phyloP scores from a whole-genome alignment of 495 filamentous ascomycete species.

The Tirmania nivea region DNA sequence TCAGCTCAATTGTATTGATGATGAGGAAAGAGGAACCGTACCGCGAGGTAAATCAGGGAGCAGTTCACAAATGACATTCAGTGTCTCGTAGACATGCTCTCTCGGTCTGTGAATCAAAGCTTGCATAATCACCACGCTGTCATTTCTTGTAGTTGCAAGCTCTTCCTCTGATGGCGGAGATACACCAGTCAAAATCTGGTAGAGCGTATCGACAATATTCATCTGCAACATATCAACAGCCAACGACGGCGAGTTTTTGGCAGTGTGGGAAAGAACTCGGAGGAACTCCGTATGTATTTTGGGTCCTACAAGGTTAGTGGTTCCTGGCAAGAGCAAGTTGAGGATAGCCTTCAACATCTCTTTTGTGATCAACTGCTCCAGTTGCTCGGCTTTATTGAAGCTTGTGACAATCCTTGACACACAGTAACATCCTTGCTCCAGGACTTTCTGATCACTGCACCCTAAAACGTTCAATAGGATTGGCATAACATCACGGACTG shows the following conservation, averaged over 20 bases:
- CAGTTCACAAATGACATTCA: slow-evolving; percentile 94
- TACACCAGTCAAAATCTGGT: slow-evolving; percentile 91
- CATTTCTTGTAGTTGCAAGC: slow-evolving; percentile 63
- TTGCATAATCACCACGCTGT: slow-evolving; percentile 97
- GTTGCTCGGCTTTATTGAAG: slow-evolving; percentile 65
- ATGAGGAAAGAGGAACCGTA: slow-evolving; percentile 2
- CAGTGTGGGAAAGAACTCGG: slow-evolving; percentile 66
- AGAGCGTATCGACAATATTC: slow-evolving; percentile 93
- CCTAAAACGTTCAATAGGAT: slow-evolving; percentile 71
- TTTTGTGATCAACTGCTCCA: slow-evolving; percentile 77
- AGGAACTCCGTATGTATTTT: slow-evolving; percentile 96
- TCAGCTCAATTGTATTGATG: background rate
- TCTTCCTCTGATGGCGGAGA: slow-evolving; percentile 74
- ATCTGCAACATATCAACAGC: slow-evolving; percentile 86
- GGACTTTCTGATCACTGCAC: slow-evolving; percentile 86
- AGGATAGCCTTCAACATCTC: slow-evolving; percentile 71
- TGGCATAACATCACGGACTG: slow-evolving; percentile 84
- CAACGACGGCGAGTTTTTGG: slow-evolving; percentile 64
- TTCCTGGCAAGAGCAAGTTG: slow-evolving; percentile 79
- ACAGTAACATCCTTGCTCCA: slow-evolving; percentile 89
- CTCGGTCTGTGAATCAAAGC: slow-evolving; percentile 89
- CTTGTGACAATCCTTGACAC: slow-evolving; percentile 95
- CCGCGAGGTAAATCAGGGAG: slow-evolving; percentile 42
- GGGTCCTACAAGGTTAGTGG: slow-evolving; percentile 83
- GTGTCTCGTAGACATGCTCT: slow-evolving; percentile 88